These are phyloP conservation scores for Geranomyces variabilis DNA, from an alignment of 192 early-diverging fungal species.

Conservation along the genomic window DNA sequence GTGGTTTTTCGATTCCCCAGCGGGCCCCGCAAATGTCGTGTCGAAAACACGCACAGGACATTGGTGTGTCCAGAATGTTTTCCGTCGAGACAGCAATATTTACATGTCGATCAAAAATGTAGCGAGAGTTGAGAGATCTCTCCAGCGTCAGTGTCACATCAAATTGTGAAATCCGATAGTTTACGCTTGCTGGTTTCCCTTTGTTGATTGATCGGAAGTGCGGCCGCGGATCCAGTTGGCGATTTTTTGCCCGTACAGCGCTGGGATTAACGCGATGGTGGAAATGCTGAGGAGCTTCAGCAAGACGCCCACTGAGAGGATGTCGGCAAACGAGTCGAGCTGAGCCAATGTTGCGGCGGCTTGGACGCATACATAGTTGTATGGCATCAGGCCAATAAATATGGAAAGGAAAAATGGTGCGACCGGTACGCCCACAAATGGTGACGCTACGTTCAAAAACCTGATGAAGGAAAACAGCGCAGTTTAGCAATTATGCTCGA, in stretches of 20 bases:
- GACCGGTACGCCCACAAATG: slow-evolving; percentile 44
- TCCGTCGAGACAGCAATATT: too few species aligned
- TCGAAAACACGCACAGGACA: too few species aligned
- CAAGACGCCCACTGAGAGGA: slow-evolving; percentile 32
- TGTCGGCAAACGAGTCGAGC: slow-evolving; percentile 40
- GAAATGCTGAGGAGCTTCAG: slow-evolving; percentile 35
- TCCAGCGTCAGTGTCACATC: too few species aligned
- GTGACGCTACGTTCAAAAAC: slow-evolving; percentile 39
- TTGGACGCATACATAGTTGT: slow-evolving; percentile 42
- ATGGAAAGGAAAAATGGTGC: slow-evolving; percentile 35
- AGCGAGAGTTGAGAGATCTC: background rate
- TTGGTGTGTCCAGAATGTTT: too few species aligned
- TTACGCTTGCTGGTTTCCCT: slow-evolving; percentile 11
- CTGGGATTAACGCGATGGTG: slow-evolving; percentile 33
- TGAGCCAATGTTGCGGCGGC: slow-evolving; percentile 39
- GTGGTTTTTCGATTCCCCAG: too few species aligned
- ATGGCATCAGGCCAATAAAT: slow-evolving; percentile 43
- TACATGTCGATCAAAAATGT: background rate
- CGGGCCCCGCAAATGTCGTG: too few species aligned
- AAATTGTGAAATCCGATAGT: too few species aligned
- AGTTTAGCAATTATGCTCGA: background rate
- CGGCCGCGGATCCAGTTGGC: slow-evolving; percentile 22
- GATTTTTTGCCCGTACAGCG: slow-evolving; percentile 32
- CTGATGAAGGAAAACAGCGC: slow-evolving; percentile 5
- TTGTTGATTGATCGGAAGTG: background rate